Evolutionary conservation across 257 asterid genomes (phyloP).

Genomic region (Leonotis leonurus): DNA sequence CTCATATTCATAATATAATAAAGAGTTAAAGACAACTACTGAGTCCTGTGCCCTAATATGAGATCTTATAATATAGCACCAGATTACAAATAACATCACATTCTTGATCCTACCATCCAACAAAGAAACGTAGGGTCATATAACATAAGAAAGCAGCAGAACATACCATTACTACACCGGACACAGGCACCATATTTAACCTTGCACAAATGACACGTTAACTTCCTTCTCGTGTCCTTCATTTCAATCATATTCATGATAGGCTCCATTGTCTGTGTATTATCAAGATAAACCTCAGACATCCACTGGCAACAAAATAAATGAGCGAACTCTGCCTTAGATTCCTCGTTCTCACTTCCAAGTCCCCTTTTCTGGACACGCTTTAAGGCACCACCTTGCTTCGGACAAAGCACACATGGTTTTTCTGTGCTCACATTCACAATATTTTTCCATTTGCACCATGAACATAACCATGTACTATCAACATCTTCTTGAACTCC

Average conservation of each 20-base stretch:
- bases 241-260: conserved; percentile 59
- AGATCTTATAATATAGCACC: conserved; percentile 4
- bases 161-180: conserved; percentile 98
- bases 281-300: conserved; percentile 84
- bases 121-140: conserved; percentile 29
- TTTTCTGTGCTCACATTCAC: conserved; percentile 27
- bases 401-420: conserved; percentile 86
- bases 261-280: conserved; percentile 81
- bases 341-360: conserved; percentile 27
- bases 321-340: conserved; percentile 58
- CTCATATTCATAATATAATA: conserved; percentile 16
- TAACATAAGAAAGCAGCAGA: conserved; percentile 40
- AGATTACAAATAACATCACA: conserved; percentile 18
- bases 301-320: conserved; percentile 95
- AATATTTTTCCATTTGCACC: conserved; percentile 63
- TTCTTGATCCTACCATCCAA: conserved; percentile 29
- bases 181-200: conserved; percentile 91
- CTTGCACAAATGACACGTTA: conserved; percentile 88
- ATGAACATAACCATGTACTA: conserved; percentile 75
- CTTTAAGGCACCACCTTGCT: conserved; percentile 84
- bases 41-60: conserved; percentile 6
- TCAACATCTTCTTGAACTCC: conserved; percentile 85
- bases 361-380: conserved; percentile 44
- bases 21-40: background rate
- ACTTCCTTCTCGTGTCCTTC: conserved; percentile 63